Evolutionary conservation across 768 basidiomycete species (phyloP).

Genomic region (Candolleomyces aberdarensis): DNA sequence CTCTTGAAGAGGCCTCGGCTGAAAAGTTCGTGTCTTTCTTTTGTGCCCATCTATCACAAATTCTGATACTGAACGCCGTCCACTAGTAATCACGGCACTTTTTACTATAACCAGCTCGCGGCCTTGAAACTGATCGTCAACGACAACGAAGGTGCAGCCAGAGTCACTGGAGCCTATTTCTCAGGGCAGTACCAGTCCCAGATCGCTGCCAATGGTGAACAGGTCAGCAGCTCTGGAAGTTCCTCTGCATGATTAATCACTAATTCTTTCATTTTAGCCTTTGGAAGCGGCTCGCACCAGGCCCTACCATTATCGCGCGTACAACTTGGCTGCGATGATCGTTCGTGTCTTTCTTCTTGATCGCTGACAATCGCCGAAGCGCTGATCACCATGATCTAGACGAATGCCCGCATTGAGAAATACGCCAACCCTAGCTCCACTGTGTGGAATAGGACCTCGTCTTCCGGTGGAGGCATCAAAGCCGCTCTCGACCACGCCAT

Average conservation of each 20-base stretch:
- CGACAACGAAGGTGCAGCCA: slow-evolving; percentile 45
- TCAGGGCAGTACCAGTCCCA: slow-evolving; percentile 45
- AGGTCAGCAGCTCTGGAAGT: slow-evolving; percentile 29
- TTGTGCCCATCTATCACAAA: not conserved
- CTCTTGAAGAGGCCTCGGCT: slow-evolving; percentile 42
- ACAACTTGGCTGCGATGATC: slow-evolving; percentile 68
- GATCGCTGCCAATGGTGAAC: slow-evolving; percentile 56
- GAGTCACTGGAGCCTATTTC: slow-evolving; percentile 50
- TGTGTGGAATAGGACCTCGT: slow-evolving; percentile 50
- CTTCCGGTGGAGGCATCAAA: slow-evolving; percentile 52
- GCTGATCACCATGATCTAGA: slow-evolving; percentile 29
- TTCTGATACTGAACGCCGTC: not conserved
- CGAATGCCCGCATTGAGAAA: slow-evolving; percentile 51
- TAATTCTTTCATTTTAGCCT: slow-evolving; percentile 34
- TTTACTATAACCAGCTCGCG: slow-evolving; percentile 59
- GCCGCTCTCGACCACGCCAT: slow-evolving; percentile 59
- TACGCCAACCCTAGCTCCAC: slow-evolving; percentile 40
- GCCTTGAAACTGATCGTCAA: slow-evolving; percentile 53
- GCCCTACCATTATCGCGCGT: slow-evolving; percentile 65
- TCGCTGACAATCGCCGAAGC: not conserved
- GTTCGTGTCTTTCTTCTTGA: slow-evolving; percentile 31
- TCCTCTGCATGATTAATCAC: not conserved
- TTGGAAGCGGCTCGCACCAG: slow-evolving; percentile 57
- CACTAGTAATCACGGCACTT: slow-evolving; percentile 62
- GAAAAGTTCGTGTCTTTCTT: slow-evolving; percentile 41